Base-by-base conservation (phyloP, 345 rosid species). In the Isatis tinctoria region DNA sequence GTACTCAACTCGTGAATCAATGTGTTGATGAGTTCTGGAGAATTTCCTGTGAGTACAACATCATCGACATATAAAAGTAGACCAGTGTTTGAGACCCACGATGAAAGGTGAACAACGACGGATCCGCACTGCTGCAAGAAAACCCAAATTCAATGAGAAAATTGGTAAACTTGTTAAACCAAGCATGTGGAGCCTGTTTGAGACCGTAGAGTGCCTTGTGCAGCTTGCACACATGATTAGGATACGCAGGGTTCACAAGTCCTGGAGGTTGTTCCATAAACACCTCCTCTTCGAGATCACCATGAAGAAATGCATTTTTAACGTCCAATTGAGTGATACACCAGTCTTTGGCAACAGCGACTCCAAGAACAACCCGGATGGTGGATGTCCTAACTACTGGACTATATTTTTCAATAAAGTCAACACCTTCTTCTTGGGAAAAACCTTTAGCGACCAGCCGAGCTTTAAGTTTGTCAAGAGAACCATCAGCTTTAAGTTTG, bases 201-300 rank as follows among this genome's bases (percentile, higher is more conserved):
- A 62, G 22, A 0, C 67, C 37, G 0, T 62, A 62, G 0, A 62
- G 2, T 0, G 49, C 37, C 2, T 41, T 62, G 2, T 41, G 14
- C 0, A 62, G 2, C 0, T 12, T 8, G 0, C 67, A 62, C 0
- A 62, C 24, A 62, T 62, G 67, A 8, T 2, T 0, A 0, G 20
- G 49, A 0, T 14, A 0, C 4, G 4, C 0, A 0, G 7, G 0
- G 4, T 61, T 8, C 1, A 12, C 67, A 8, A 61, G 40, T 0
- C 51, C 67, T 0, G 14, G 49, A 2, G 51, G 67, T 8, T 61
- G 67, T 0, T 6, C 0, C 51, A 61, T 61, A 4, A 3, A 61
- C 0, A 61, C 51, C 2, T 1, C 0, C 30, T 7, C 30, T 9
- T 12, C 0, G 4, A 61, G 6, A 0, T 37, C 35, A 0, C 67